Conservation (phyloP, 257 asterid species). For the Nicotiana benthamiana region DNA sequence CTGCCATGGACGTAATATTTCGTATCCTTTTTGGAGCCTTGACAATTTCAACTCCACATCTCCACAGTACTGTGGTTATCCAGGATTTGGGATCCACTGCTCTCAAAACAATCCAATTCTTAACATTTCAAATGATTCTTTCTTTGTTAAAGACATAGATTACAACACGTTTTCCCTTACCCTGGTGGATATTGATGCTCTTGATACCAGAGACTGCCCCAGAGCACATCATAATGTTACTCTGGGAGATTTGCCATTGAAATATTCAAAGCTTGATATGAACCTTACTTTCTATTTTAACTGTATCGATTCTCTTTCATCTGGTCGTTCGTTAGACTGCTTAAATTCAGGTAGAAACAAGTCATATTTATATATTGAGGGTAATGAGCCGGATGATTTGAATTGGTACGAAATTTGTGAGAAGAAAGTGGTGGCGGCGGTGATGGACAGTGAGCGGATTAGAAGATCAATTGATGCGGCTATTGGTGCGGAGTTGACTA, state of each 20-base stretch:
- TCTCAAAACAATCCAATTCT: not conserved
- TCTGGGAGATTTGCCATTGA: not conserved
- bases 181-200: not conserved
- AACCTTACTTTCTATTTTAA: not conserved
- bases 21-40: constrained; percentile 2
- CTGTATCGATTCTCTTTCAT: not conserved
- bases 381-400: not conserved
- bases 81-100: not conserved
- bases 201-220: not conserved
- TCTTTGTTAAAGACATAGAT: not conserved
- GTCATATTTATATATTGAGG: not conserved
- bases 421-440: not conserved
- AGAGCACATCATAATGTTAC: not conserved
- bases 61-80: not conserved
- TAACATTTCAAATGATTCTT: not conserved
- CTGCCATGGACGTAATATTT: not conserved
- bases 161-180: not conserved
- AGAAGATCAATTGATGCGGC: not conserved
- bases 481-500: not conserved
- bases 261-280: not conserved
- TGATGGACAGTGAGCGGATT: not conserved
- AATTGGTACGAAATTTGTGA: not conserved
- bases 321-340: not conserved
- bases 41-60: not conserved
- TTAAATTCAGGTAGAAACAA: not conserved